Evolutionary conservation across 352 stramenopile genomes (phyloP), one percentile per base, ranked within the genome.

Genomic region (Phytophthora litchii): DNA sequence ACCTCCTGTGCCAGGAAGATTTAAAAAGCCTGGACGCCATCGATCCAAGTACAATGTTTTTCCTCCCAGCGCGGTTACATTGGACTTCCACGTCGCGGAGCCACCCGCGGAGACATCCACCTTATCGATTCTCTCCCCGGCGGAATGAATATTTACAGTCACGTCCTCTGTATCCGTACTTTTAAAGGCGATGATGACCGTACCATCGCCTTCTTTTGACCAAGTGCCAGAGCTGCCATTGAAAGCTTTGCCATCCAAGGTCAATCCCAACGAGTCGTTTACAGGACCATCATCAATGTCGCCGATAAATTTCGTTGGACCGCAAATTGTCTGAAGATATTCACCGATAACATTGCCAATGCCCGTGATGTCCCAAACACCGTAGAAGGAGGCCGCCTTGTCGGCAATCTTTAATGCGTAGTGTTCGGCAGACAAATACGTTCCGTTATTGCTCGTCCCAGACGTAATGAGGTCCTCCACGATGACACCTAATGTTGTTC

Each of bases 401-500:
- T 80, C 61, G 11, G 67, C 60, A 47, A 78, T 62, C 14, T 48
- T 61, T 19, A 63, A 54, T 3, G 60, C 60, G 47, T 74, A 83
- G 10, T 78, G 43, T 16, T 64, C 63, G 4, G 45, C 21, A 14
- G 49, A 51, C 9, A 74, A 8, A 11, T 54, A 65, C 1, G 65
- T 69, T 17, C 61, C 68, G 21, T 53, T 66, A 16, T 49, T 63
- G 49, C 41, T 66, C 51, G 65, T 56, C 2, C 56, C 47, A 0
- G 56, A 54, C 27, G 72, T 70, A n/a, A 81, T 60, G 4, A 80
- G 49, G 35, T 70, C 44, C 37, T 80, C 70, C 10, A 82, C 49
- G 38, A 85, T 77, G 29, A 76, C 63, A 27, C 73, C 57, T n/a
- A 82, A 19, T 0, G 72, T 78, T 47, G 67, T 80, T 25, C 72